Base-by-base conservation (phyloP, 2,329 filamentous ascomycete species). In the Epichloe amarillans region DNA sequence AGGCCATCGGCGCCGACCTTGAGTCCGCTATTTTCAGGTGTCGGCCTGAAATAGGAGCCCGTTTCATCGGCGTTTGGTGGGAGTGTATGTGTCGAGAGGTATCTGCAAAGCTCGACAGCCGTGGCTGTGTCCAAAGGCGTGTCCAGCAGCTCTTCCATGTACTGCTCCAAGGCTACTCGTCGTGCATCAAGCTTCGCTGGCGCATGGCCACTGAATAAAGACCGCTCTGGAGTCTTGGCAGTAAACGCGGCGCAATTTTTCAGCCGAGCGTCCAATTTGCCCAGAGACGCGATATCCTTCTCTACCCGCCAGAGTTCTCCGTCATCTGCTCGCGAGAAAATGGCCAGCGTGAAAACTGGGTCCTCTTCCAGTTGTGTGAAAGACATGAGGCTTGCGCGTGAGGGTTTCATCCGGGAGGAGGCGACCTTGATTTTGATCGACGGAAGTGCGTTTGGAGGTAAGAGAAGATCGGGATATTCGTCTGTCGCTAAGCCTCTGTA, bases 341-440 rank as follows among this genome's bases (percentile, higher is more conserved):
- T 72, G 17, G 89, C 90, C 49, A 98, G 72, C 0, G 89, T 95
- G 61, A 97, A 96, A 0, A 97, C 91, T 0, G 90, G 88, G 59
- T 96, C 90, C 62, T 95, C 91, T 52, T 96, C 90, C 19, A 86
- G 73, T 54, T 87, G 83, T 47, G 82, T 91, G 11, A 89, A 72
- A 2, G 83, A 86, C 60, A 95, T 72, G 58, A 93, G 79, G 63
- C 90, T 96, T 38, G 88, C 82, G 55, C 91, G 77, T 0, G 91
- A 95, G 14, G 91, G 93, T 62, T 88, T 89, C 73, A 98, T 82
- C n/a, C 93, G 83, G 21, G 93, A 97, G 4, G 93, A 97, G 3
- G 89, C 88, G 4, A 96, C 91, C 63, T 80, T 87, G 46, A 96
- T 82, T 55, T 86, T 80, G 51, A 98, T 84, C 1, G 87, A 88